Base-by-base conservation (phyloP, 768 basidiomycete genomes). In the Russula griseocarnosa region DNA sequence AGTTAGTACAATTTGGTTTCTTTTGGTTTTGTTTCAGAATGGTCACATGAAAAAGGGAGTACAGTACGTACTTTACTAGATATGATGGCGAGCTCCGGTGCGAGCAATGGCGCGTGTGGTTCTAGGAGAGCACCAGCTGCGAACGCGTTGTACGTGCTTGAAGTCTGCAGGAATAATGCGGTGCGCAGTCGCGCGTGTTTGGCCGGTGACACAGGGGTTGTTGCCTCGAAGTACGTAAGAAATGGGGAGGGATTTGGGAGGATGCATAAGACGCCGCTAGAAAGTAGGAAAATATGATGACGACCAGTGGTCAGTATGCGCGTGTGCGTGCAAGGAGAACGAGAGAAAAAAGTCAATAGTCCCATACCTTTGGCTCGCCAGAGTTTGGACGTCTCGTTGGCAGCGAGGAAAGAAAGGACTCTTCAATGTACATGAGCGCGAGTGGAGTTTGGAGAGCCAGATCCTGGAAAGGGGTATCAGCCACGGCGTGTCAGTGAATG, bases 91-190 rank as follows among this genome's bases (percentile, higher is more conserved):
- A 84, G 69, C 71, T 94, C 94, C 20, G 90, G 79, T 30, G 76
- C 79, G 3, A 95, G 78, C 8, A 84, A 72, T 30, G 83, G 82
- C 40, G 81, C 78, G 62, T 77, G 77, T 5, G 78, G 76, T 9
- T 73, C 62, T 3, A 92, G 71, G 38, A 79, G 75, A 26, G 76
- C 69, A 16, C 78, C 77, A 3, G 88, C 75, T 0, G 66, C 55
- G 3, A 76, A 72, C 1, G 83, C 76, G 70, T 93, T 86, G 69
- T 90, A 93, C 5, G 84, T 73, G 2, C 79, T 77, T 1, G 90
- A 92, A 7, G 86, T 86, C 68, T 94, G 89, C 0, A 98, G 79
- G 70, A 94, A 87, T 2, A 96, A 76, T n/a, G 87, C 76, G 0
- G 84, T 78, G 72, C 90, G 92, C 67, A 96, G 79, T 28, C 93